A percentile compares a stretch with the other conserved stretches of the same genome.
phyloP scores from a whole-genome alignment of 2,329 filamentous ascomycete genomes.

The Epichloe hybrida region DNA sequence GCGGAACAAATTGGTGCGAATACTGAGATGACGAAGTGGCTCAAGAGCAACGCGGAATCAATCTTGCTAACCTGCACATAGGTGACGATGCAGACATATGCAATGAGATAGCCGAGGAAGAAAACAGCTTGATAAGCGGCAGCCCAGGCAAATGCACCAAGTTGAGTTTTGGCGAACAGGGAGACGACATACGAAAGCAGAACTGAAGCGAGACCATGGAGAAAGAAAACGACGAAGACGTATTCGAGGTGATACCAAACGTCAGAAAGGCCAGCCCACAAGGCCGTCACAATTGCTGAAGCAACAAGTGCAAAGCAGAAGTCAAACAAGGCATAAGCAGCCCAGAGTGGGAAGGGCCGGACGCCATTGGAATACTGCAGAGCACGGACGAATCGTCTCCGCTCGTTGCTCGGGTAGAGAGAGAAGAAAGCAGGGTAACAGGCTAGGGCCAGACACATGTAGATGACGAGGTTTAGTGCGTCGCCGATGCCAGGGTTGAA shows the following conservation, averaged over 20 bases:
- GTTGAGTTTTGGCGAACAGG: constrained; percentile 62
- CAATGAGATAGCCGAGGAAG: constrained; percentile 59
- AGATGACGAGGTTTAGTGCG: constrained; percentile 65
- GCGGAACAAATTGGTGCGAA: constrained; percentile 68
- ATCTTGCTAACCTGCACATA: constrained; percentile 59
- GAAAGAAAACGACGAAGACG: constrained; percentile 64
- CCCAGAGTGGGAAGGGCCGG: constrained; percentile 67
- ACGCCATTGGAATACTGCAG: constrained; percentile 90
- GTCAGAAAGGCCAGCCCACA: constrained; percentile 51
- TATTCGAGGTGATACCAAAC: constrained; percentile 72
- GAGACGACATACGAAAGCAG: constrained; percentile 72
- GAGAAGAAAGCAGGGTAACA: constrained; percentile 79
- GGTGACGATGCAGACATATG: constrained; percentile 58
- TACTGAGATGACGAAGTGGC: constrained; percentile 61
- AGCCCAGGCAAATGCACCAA: constrained; percentile 73
- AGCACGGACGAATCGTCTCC: constrained; percentile 63
- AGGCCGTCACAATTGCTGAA: constrained; percentile 50
- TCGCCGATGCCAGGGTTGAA: constrained; percentile 57
- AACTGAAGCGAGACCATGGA: constrained; percentile 69
- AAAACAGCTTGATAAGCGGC: constrained; percentile 62
- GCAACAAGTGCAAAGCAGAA: constrained; percentile 56
- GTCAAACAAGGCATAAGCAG: constrained; percentile 72
- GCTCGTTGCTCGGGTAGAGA: constrained; percentile 77
- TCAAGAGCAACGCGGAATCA: constrained; percentile 51
- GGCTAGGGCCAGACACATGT: constrained; percentile 66